Evolutionary conservation across 2,329 filamentous ascomycete species (phyloP), one percentile per base, ranked within the genome.

Genomic region (Epichloe amarillans): DNA sequence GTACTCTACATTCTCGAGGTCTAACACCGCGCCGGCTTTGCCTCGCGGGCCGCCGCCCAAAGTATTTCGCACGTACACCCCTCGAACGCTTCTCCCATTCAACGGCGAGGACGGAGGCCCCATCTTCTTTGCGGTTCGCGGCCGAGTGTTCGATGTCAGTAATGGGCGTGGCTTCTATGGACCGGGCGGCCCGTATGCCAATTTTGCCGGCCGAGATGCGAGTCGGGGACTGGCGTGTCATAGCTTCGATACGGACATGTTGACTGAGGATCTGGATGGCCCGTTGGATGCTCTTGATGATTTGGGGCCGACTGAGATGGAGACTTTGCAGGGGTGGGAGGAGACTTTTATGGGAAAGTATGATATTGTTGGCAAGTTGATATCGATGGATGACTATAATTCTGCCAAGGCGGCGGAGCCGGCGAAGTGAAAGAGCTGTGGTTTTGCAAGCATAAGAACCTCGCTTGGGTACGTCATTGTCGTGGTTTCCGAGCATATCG

Each of bases 341-440:
- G 88, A 94, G 71, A 77, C 89, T 57, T 98, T 98, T 66, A 71
- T 77, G 54, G 86, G 91, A 68, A 97, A 98, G 76, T 98, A 98
- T 68, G 72, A 95, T 23, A 81, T 97, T n/a, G 88, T 98, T 14
- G 93, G 93, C 19, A 85, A 81, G 69, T 69, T 98, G 61, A 86
- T 96, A 23, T 68, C 76, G 2, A 70, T 67, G 23, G 68, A 61
- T 3, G 71, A 77, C 21, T 69, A 57, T 51, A 55, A 58, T 37
- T 48, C 56, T 53, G 51, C 49, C 50, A 53, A 50, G 52, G 51
- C 36, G 6, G 40, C 14, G 3, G 47, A 46, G 21, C 36, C 42
- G 33, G 38, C 47, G 33, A 41, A 48, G 46, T 48, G 30, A 30
- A 11, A 30, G 30, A 4, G 30, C 30, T 30, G 30, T 30, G 30